Evolutionary conservation across 495 filamentous ascomycete genomes (phyloP).

Genomic region (Filosporella fistucella): DNA sequence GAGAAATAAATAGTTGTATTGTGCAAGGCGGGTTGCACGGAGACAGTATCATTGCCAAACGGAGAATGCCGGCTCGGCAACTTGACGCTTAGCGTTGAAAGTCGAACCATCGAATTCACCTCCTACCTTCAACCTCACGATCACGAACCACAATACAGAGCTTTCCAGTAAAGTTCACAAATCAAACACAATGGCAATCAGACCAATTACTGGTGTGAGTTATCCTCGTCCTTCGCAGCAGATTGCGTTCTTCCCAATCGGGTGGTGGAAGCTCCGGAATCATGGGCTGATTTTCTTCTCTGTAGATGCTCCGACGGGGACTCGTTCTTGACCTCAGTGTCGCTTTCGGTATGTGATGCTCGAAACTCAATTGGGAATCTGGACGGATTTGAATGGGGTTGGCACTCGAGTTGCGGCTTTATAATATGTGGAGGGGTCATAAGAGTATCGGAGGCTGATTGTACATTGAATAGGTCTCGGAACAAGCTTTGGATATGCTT

Average conservation of each 20-base stretch:
- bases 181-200: slow-evolving; percentile 35
- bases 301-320: slow-evolving; percentile 68
- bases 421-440: neutral
- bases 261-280: slow-evolving; percentile 18
- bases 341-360: slow-evolving; percentile 58
- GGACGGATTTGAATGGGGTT: too few relatives aligned
- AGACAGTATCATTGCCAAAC: too few relatives aligned
- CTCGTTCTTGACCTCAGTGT: slow-evolving; percentile 77
- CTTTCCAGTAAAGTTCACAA: slow-evolving; percentile 10
- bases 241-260: neutral
- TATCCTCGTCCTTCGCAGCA: neutral
- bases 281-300: slow-evolving; percentile 28
- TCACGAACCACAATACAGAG: slow-evolving; percentile 24
- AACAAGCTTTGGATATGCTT: slow-evolving; percentile 66
- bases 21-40: too few relatives aligned
- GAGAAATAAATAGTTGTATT: too few relatives aligned
- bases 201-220: slow-evolving; percentile 53
- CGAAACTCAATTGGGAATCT: neutral
- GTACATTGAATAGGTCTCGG: slow-evolving; percentile 52
- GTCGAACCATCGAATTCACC: too few relatives aligned
- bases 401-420: neutral
- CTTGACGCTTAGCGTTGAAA: too few relatives aligned
- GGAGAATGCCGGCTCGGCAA: too few relatives aligned
- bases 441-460: slow-evolving; percentile 4
- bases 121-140: slow-evolving; percentile 1